Evolutionary conservation across 768 basidiomycete species (phyloP).

Genomic region (Lactarius indigo): DNA sequence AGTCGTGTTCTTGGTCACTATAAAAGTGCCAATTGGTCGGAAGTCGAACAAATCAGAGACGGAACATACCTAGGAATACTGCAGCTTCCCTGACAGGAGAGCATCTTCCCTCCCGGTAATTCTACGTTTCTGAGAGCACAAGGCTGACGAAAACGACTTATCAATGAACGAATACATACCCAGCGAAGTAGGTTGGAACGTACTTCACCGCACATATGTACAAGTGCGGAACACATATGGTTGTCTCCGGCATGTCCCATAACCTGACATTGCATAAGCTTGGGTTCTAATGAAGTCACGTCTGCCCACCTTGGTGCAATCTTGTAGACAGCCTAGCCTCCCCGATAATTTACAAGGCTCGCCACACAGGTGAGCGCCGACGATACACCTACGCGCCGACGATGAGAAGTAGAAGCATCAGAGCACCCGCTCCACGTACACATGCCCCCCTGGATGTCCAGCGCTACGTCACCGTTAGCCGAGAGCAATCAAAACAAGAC

Average conservation of each 20-base stretch:
- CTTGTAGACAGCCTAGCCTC: conserved; percentile 47
- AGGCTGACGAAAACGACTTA: conserved; percentile 2
- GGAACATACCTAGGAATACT: conserved; percentile 8
- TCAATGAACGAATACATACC: neutral
- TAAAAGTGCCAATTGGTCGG: neutral
- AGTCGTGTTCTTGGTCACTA: conserved; percentile 44
- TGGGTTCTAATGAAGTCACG: neutral
- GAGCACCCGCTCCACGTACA: conserved; percentile 35
- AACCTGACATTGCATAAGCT: conserved; percentile 34
- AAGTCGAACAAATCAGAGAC: neutral
- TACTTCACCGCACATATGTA: conserved; percentile 59
- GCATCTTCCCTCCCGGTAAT: conserved; percentile 4
- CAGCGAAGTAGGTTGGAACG: neutral
- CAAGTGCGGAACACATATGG: conserved; percentile 51
- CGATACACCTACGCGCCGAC: conserved; percentile 44
- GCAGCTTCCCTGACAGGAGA: conserved; percentile 18
- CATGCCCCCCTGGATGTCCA: conserved; percentile 54
- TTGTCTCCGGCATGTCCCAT: conserved; percentile 44
- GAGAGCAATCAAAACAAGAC: neutral
- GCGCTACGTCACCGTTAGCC: conserved; percentile 37
- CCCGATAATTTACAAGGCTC: conserved; percentile 44
- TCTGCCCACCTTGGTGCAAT: conserved; percentile 47
- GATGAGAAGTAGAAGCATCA: neutral
- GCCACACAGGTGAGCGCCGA: conserved; percentile 51
- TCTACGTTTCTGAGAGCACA: conserved; percentile 16